Conservation (phyloP, 257 asterid genomes). For the Hygrophila difformis region DNA sequence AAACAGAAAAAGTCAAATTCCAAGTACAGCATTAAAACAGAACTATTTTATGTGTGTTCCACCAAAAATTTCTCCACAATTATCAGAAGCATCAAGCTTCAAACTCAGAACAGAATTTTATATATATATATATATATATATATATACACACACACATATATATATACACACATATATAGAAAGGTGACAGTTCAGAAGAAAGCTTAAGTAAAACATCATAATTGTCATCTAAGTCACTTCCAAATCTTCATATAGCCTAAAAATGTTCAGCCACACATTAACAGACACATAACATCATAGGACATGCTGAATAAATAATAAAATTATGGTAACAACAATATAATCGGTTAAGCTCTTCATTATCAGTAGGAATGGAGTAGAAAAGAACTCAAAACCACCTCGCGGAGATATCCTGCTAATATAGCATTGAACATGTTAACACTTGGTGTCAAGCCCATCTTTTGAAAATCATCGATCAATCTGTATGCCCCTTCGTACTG, state of each 20-base stretch:
- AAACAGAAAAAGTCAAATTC: slow-evolving; percentile 18
- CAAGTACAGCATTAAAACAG: slow-evolving; percentile 9
- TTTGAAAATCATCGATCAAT: slow-evolving; percentile 48
- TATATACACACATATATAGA: too few relatives aligned
- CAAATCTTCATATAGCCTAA: too few relatives aligned
- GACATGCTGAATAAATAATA: not conserved
- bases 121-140: too few relatives aligned
- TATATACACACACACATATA: too few relatives aligned
- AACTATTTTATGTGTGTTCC: slow-evolving; percentile 2
- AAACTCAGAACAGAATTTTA: too few relatives aligned
- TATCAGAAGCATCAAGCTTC: too few relatives aligned
- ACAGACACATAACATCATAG: not conserved
- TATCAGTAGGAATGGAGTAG: slow-evolving; percentile 1
- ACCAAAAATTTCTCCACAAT: slow-evolving; percentile 11
- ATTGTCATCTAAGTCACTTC: too few relatives aligned
- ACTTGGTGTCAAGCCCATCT: slow-evolving; percentile 44
- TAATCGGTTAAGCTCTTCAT: slow-evolving; percentile 2
- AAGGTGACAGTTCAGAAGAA: too few relatives aligned
- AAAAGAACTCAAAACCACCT: slow-evolving; percentile 40
- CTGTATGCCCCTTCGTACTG: slow-evolving; percentile 89
- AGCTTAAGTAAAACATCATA: too few relatives aligned
- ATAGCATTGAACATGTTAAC: slow-evolving; percentile 53
- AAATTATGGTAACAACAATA: slow-evolving; percentile 4
- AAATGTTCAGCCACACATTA: slow-evolving; percentile 10
- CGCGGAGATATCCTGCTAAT: slow-evolving; percentile 77